Conservation (phyloP, 176 grass and related monocot species). For the Oryza coarctata region DNA sequence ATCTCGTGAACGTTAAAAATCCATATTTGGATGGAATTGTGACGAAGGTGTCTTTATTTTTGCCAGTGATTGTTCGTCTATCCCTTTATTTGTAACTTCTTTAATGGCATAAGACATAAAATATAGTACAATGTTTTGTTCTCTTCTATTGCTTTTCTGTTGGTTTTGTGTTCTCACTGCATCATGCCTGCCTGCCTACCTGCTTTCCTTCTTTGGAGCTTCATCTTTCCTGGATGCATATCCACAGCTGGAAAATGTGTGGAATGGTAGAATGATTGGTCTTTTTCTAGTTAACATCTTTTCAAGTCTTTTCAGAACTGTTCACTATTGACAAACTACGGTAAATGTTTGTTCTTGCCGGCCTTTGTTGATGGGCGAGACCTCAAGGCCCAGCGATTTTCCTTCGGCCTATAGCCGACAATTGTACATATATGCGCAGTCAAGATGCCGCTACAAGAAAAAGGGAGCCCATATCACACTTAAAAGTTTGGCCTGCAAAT, state of each 20-base stretch:
- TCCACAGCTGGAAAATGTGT: background rate
- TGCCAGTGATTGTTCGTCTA: background rate
- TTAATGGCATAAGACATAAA: background rate
- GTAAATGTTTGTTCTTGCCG: slow-evolving; percentile 50
- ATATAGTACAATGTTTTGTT: background rate
- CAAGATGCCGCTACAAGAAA: background rate
- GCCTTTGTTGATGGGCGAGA: slow-evolving; percentile 21
- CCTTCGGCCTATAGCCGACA: background rate
- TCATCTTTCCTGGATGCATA: background rate
- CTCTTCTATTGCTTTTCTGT: background rate
- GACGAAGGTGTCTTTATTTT: background rate
- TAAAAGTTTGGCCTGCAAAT: background rate
- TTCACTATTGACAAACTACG: slow-evolving; percentile 37
- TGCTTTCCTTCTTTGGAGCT: background rate
- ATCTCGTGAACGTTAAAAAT: too few species aligned
- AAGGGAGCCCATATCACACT: background rate
- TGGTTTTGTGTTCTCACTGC: background rate
- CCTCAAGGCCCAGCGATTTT: slow-evolving; percentile 28
- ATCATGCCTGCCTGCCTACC: too few species aligned
- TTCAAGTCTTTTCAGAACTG: slow-evolving; percentile 25
- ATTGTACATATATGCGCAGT: background rate
- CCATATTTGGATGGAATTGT: too few species aligned
- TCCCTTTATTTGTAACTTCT: background rate
- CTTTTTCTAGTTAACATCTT: background rate
- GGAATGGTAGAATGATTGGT: slow-evolving; percentile 10